Evolutionary conservation across 1,284 basidiomycete genomes (phyloP), one percentile per base, ranked within the genome.

Genomic region (Sanghuangporus baumii): DNA sequence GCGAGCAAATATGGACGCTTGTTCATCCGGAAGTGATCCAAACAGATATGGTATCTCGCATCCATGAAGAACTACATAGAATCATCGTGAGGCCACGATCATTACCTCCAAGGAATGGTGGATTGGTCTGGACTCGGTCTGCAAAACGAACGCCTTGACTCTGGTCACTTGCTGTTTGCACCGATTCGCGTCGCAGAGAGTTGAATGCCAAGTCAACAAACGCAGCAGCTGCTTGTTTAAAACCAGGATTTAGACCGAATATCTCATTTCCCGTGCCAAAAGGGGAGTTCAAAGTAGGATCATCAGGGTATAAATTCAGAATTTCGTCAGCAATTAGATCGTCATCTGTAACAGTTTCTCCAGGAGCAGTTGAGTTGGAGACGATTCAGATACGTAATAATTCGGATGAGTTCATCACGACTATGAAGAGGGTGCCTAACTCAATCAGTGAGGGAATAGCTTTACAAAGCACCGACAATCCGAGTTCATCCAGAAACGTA

Each of bases 261-360:
- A 80, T 81, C 31, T 80, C 71, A 61, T 79, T 79, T 1, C 82
- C 81, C 0, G 81, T 81, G 43, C 75, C 75, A 66, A 76, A 83
- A 0, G 82, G 83, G 0, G 79, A 81, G 0, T 82, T 81, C 1
- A 79, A 68, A 6, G 78, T 71, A 6, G 82, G 81, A 52, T 74
- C 71, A 61, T 82, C 75, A 0, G 82, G 81, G 65, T 84, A 84
- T 2, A 82, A 69, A n/a, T 75, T 62, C 0, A 82, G 61, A 11
- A 84, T 62, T 14, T 65, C 66, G 12, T 75, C 67, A 3, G 73
- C 67, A 0, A 74, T 69, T 1, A 34, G 55, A 2, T 68, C 48
- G 6, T 80, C 68, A 0, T 61, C 60, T n/a, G 55, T 62, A 2
- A 67, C 55, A 6, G 69, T 60, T 5, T 69, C 67, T 0, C 70